Base-by-base conservation (phyloP, 2,329 filamentous ascomycete genomes). In the Neocatenulostroma microsporum region DNA sequence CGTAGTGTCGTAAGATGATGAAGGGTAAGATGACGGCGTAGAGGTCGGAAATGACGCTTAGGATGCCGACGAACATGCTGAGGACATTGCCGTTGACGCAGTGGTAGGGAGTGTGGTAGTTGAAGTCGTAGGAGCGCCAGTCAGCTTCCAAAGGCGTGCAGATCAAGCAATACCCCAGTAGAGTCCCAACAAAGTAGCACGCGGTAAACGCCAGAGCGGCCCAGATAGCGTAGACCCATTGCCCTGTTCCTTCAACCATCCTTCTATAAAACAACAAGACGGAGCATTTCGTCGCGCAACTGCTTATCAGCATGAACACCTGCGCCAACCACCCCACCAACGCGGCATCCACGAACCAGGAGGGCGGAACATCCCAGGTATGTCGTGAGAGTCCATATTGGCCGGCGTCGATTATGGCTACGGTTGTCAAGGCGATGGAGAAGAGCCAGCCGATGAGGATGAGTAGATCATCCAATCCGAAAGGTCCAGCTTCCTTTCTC, bases 1-100 rank as follows among this genome's bases (percentile, higher is more conserved):
- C 19, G 8, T 68, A 52, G 13, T 64, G 61, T 54, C 60, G 57
- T 8, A 68, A 56, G 14, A 68, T 54, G 9, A 64, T 53, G 4
- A 64, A 44, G 5, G 45, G 45, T 3, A 47, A 27, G 13, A 43
- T 12, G 9, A 45, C 37, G 4, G 42, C 31, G 31, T 43, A 47
- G n/a, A 43, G n/a, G 26, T 47, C 45, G 18, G 29, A 40, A 14
- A 40, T 21, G 23, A 45, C 30, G 10, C 42, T 43, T 17, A 47
- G n/a, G 13, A 24, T 28, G 12, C 45, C 45, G n/a, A 32, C 34
- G 10, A 42, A 7, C 7, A 30, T 26, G 14, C 62, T 53, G 7
- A 52, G 37, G 12, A 49, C 53, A 58, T 40, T 11, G 45, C 41
- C 41, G 54, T 62, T 3, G 40, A 32, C 10, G 32, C 57, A 36